phyloP scores from a whole-genome alignment of 2,329 filamentous ascomycete genomes.

The Didymella arachidicola region DNA sequence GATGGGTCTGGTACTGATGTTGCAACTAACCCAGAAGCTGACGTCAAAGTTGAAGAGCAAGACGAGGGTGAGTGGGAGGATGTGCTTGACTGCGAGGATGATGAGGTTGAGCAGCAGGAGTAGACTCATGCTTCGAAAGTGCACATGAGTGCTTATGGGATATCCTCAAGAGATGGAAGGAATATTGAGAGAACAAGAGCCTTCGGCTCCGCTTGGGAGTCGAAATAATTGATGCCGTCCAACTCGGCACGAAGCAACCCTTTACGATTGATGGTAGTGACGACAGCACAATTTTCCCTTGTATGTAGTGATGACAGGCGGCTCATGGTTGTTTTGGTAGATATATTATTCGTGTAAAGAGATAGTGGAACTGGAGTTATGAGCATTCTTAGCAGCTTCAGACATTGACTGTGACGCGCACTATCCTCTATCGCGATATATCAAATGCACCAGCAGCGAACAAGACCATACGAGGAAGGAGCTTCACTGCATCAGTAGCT shows the following conservation, averaged over 20 bases:
- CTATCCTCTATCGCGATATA: neutral
- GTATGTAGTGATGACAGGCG: slow-evolving; percentile 1
- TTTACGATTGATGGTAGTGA: slow-evolving; percentile 1
- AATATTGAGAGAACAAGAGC: neutral
- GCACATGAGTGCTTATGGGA: neutral
- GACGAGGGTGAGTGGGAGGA: slow-evolving; percentile 8
- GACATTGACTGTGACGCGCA: neutral
- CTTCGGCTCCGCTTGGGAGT: neutral
- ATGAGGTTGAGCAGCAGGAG: neutral
- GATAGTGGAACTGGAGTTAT: slow-evolving; percentile 2
- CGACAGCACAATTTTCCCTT: neutral
- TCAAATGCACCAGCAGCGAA: neutral
- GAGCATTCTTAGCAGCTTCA: neutral
- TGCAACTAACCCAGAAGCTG: neutral
- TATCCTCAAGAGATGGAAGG: neutral
- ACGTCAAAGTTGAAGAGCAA: neutral
- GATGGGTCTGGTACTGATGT: neutral
- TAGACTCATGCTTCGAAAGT: neutral
- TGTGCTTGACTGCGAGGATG: slow-evolving; percentile 10
- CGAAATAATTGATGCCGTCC: neutral
- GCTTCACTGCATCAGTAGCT: neutral
- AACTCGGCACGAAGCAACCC: neutral
- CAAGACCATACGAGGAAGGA: neutral
- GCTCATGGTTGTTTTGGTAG: neutral
- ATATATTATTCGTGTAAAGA: slow-evolving; percentile 17